Base-by-base conservation (phyloP, 1,284 basidiomycete genomes). In the Kalmanozyma brasiliensis region DNA sequence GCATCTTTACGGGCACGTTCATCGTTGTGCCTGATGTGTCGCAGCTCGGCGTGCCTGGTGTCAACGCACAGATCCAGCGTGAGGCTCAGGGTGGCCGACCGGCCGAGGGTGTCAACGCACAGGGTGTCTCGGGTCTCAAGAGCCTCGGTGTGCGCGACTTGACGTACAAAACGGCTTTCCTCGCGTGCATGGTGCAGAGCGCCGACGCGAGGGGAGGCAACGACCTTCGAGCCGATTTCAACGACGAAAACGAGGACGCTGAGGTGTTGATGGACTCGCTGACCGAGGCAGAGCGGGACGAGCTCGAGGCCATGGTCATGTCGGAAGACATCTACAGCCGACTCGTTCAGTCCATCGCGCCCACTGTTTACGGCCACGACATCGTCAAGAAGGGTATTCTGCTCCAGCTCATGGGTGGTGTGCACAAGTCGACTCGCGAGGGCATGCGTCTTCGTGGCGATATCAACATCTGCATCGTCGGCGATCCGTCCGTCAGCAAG, bases 371-470 rank as follows among this genome's bases (percentile, higher is more conserved):
- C 77, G 95, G 85, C 80, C 76, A 78, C 61, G 76, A 78, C 43
- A 78, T 78, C 29, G 69, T 78, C 62, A 98, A 98, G 85, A 98
- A 98, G 83, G 96, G 96, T 9, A 87, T 99, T 34, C 84, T 98
- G n/a, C 86, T 98, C 13, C 96, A 98, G 82, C 87, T 99, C 38
- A 93, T 99, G 92, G 95, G 96, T n/a, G 96, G 96, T 40, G 95
- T 98, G 11, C 95, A 98, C 85, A 99, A 99, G 83, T 89, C 94
- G 81, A 98, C 95, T 0, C 85, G 87, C 0, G 96, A 98, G 83
- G 96, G 96, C 41, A 98, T 98, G 87, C 89, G 98, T 82, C 86
- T 98, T 17, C 89, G 96, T 83, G 96, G 96, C 2, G 96, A 99
- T 79, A 91, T 98, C 83, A 98, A 98, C 79, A 94, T 99, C 57